Base-by-base conservation (phyloP, 352 stramenopile species). In the Globisporangium heterothallicum region DNA sequence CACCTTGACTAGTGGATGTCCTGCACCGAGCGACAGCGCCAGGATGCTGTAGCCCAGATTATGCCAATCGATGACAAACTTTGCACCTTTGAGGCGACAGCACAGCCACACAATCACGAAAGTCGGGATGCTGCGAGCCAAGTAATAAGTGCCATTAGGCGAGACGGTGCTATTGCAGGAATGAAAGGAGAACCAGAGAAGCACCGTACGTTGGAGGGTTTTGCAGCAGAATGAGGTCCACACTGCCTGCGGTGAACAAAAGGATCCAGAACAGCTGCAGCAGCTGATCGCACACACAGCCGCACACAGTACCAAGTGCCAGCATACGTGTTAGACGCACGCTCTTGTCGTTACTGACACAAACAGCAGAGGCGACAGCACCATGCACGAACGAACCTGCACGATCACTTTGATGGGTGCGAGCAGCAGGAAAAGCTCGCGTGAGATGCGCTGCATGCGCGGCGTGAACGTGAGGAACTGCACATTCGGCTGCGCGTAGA, bases 31-130 rank as follows among this genome's bases (percentile, higher is more conserved):
- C 35, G 76, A 95, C 35, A 88, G 66, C 35, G 70, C 79, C 38
- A 99, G 85, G 70, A 99, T 98, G 52, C 92, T 98, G 78, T 96
- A 99, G 26, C 97, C 97, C 30, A 99, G 67, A 75, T 99, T 99
- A 72, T 99, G 97, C 97, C 97, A 99, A 68, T 99, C 97, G 60
- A 99, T 95, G 13, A 99, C 79, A 46, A 99, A 94, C 48, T 84
- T 85, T 25, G 95, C 85, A 19, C 84, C 64, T 21, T 96, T 88
- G 24, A 90, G 54, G 6, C 68, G 63, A 27, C 69, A 77, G 25
- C 77, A 83, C 8, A 96, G 26, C 70, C 77, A 97, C 40, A 92
- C 80, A 7, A 98, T 75, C 6, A 96, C 65, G 38, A 99, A 81
- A 19, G 95, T 96, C 16, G 97, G 97, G 53, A 99, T 96, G 19